A percentile compares a stretch with the other conserved stretches of the same genome.
Conservation (phyloP, 148 eudicot species). For the Euryodendron excelsum region DNA sequence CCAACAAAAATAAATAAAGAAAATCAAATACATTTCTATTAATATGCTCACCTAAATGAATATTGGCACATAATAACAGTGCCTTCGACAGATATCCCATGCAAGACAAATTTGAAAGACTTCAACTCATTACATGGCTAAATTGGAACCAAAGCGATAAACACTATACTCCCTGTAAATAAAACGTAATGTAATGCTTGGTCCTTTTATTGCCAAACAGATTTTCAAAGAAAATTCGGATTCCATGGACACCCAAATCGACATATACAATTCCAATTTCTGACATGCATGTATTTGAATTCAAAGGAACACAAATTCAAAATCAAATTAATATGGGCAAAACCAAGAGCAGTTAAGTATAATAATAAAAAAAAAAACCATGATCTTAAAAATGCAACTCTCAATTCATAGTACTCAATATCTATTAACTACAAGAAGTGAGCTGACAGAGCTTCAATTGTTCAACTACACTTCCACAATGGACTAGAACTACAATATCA, state of each 20-base stretch:
- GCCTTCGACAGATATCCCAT: not conserved
- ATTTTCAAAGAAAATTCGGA: not conserved
- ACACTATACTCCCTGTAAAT: no score
- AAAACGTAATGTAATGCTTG: no score
- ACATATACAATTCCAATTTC: not conserved
- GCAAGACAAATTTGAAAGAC: no score
- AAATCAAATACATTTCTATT: no score
- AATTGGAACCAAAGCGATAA: not conserved
- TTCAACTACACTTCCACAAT: not conserved
- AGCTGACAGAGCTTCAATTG: not conserved
- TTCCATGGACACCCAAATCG: not conserved
- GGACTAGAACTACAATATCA: not conserved
- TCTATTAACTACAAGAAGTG: not conserved
- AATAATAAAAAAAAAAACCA: not conserved
- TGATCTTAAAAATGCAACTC: not conserved
- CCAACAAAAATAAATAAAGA: not conserved
- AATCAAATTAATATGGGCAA: not conserved
- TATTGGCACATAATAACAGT: not conserved
- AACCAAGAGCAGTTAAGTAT: no score
- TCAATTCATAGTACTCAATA: not conserved
- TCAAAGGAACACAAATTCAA: not conserved
- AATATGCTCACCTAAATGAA: no score
- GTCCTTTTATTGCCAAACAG: not conserved
- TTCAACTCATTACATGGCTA: not conserved
- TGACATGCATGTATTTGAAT: not conserved